Evolutionary conservation across 1,139 yeast genomes (phyloP), one percentile per base, ranked within the genome.

Genomic region (Pichia terricola): DNA sequence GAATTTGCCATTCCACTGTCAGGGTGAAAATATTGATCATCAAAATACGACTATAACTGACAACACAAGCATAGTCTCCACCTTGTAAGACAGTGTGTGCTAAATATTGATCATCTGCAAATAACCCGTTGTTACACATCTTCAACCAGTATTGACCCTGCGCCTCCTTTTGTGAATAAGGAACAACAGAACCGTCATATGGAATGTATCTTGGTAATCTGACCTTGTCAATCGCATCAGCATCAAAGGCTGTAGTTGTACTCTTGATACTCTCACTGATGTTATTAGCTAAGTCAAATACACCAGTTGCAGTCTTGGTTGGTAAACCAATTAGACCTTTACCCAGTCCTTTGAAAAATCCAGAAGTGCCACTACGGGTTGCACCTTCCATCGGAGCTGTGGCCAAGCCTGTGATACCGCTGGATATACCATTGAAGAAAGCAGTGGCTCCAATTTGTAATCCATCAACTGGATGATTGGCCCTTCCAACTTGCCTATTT

Each of bases 121-220:
- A 86, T 39, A 73, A 66, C 1, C 96, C 97, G 40, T 94, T 94
- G 58, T 84, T 84, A 30, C 86, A 76, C 8, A 79, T 71, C 63
- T 86, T 88, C 49, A 91, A 70, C 94, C 97, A 87, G 56, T 73
- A 85, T 60, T 91, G 96, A 4, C 99, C 99, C 53, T 88, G 94
- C 0, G 97, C 84, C 53, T 87, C 96, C 45, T 94, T 69, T 51
- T 77, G 78, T n/a, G 81, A 75, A 61, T 75, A 94, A 1, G 94
- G 83, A 35, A 81, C 69, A 22, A 89, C 74, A 4, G 87, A 71
- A 7, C 82, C 79, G 55, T 84, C 88, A 42, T 72, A 72, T 16
- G 81, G 74, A 39, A 91, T 72, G 53, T 72, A 79, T 41, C 98
- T 68, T 1, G 98, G 94, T 37, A 89, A 70, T 46, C 98, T 75